Conservation (phyloP, 805 yeast genomes). For the Lipomyces yamadae region DNA sequence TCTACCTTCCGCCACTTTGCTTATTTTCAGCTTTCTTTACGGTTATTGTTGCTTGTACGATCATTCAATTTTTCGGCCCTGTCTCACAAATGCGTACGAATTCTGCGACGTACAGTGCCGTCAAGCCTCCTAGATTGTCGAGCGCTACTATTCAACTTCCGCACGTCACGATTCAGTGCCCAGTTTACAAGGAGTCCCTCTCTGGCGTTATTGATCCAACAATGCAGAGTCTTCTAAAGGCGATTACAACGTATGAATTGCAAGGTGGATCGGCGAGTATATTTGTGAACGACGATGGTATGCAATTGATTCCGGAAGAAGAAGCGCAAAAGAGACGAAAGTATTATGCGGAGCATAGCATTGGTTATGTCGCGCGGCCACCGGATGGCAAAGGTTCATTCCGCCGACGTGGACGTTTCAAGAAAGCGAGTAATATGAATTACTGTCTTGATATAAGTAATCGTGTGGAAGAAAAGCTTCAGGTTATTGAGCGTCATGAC, state of each 20-base stretch:
- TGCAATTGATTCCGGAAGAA: conserved; percentile 19
- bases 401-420: conserved; percentile 18
- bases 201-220: conserved; percentile 25
- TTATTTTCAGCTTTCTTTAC: conserved; percentile 14
- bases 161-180: conserved; percentile 23
- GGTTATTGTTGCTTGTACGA: conserved; percentile 2
- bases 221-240: conserved; percentile 17
- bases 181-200: conserved; percentile 24
- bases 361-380: conserved; percentile 24
- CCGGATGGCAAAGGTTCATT: conserved; percentile 25
- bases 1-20: conserved; percentile 11
- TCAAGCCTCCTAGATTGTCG: conserved; percentile 10
- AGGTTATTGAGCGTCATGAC: conserved; percentile 5
- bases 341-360: conserved; percentile 15
- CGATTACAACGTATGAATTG: conserved; percentile 22
- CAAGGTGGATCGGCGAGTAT: conserved; percentile 24
- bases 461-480: conserved; percentile 17
- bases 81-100: conserved; percentile 16
- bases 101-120: conserved; percentile 15
- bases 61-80: conserved; percentile 19
- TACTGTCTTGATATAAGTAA: conserved; percentile 13
- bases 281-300: conserved; percentile 25
- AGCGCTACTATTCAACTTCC: conserved; percentile 8
- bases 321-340: conserved; percentile 13
- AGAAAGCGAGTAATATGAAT: conserved; percentile 26